These are phyloP conservation scores for Pythium biforme DNA, from an alignment of 352 stramenopile genomes.

Conservation along the genomic window DNA sequence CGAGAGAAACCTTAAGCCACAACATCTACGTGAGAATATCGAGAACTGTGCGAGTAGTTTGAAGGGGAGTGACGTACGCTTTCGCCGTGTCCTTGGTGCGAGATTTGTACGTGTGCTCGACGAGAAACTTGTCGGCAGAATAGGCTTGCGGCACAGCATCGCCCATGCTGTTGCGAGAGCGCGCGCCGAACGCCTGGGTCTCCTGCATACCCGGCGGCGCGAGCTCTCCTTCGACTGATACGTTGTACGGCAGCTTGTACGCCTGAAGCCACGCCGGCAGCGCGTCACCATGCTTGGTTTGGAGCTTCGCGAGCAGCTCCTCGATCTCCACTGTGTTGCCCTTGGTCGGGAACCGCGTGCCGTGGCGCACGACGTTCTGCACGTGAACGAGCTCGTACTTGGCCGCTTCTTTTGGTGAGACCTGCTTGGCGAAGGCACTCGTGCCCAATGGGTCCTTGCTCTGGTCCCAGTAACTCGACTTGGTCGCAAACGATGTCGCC, in stretches of 20 bases:
- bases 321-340: conserved; percentile 53
- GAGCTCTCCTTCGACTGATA: conserved; percentile 46
- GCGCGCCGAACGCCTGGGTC: conserved; percentile 6
- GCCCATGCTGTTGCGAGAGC: conserved; percentile 13
- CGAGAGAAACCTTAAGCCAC: conserved; percentile 25
- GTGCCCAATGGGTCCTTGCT: conserved; percentile 10
- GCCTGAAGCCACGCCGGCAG: conserved; percentile 58
- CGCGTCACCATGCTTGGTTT: conserved; percentile 28
- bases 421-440: background rate
- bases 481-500: conserved; percentile 23
- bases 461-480: conserved; percentile 30
- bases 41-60: too few species aligned
- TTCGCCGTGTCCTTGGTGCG: conserved; percentile 59
- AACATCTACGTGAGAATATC: too few species aligned
- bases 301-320: conserved; percentile 39
- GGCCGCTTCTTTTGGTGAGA: background rate
- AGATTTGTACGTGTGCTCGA: conserved; percentile 51
- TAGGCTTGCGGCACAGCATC: conserved; percentile 30
- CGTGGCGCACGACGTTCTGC: conserved; percentile 27
- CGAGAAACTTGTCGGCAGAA: conserved; percentile 34
- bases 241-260: conserved; percentile 71
- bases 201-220: conserved; percentile 29
- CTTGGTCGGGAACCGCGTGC: conserved; percentile 47
- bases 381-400: conserved; percentile 28
- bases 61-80: too few species aligned